Conservation (phyloP, 768 basidiomycete species). For the Lentinus tigrinus region DNA sequence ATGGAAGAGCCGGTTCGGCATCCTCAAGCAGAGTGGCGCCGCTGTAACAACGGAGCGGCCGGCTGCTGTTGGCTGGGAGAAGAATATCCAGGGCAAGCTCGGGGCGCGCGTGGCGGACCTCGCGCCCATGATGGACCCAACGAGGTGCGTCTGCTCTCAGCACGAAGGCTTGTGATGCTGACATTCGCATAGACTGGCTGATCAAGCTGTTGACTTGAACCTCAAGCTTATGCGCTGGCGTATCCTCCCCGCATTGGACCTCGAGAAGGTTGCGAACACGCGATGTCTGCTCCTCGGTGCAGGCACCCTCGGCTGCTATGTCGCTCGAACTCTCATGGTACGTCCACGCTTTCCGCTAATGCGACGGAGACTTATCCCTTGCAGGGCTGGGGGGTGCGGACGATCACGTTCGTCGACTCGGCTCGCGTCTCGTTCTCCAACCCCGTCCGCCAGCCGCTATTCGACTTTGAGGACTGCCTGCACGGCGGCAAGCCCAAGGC, state of each 20-base stretch:
- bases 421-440: conserved; percentile 93
- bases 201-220: conserved; percentile 96
- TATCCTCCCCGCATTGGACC: conserved; percentile 83
- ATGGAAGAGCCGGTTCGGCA: conserved; percentile 68
- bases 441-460: conserved; percentile 94
- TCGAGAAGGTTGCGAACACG: conserved; percentile 82
- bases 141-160: conserved; percentile 43
- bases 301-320: conserved; percentile 96
- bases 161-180: background rate
- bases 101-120: conserved; percentile 87
- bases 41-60: conserved; percentile 34
- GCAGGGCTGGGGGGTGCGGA: conserved; percentile 80
- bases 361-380: background rate
- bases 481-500: conserved; percentile 94
- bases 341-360: conserved; percentile 12
- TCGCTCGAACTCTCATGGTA: conserved; percentile 89
- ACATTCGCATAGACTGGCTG: conserved; percentile 62
- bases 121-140: conserved; percentile 95
- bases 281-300: conserved; percentile 88
- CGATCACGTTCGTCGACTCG: conserved; percentile 91
- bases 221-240: conserved; percentile 98
- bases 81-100: conserved; percentile 86
- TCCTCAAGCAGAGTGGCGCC: conserved; percentile 35
- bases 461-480: conserved; percentile 92
- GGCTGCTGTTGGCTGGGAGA: conserved; percentile 92